Conservation (phyloP, 352 stramenopile species). For the Phytophthora syringae region DNA sequence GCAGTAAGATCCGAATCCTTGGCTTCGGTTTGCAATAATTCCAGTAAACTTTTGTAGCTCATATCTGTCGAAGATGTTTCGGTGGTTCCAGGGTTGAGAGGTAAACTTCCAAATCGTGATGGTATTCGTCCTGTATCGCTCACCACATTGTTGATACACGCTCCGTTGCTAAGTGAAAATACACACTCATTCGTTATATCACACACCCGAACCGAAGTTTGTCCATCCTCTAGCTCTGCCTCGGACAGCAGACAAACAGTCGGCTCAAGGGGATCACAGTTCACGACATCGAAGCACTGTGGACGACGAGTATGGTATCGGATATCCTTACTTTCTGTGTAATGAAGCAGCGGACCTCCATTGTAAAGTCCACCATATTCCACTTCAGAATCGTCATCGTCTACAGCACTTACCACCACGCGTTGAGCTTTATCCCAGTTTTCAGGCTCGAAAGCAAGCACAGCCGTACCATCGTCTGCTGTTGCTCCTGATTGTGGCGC, state of each 20-base stretch:
- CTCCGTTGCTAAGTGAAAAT: conserved; percentile 57
- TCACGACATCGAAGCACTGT: conserved; percentile 63
- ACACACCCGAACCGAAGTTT: conserved; percentile 49
- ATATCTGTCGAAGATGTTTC: conserved; percentile 8
- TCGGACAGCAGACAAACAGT: conserved; percentile 38
- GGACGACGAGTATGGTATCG: conserved; percentile 69
- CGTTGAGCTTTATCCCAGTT: conserved; percentile 62
- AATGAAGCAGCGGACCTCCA: conserved; percentile 63
- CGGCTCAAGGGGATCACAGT: conserved; percentile 46
- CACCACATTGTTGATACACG: conserved; percentile 43
- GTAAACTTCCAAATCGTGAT: conserved; percentile 43
- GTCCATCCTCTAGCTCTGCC: not conserved
- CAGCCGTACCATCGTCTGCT: conserved; percentile 1
- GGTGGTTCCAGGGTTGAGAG: conserved; percentile 37
- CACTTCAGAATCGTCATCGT: conserved; percentile 63
- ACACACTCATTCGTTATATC: conserved; percentile 51
- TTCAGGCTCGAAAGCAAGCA: conserved; percentile 46
- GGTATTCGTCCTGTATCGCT: conserved; percentile 16
- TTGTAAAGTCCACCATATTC: conserved; percentile 69
- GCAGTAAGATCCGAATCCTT: conserved; percentile 27
- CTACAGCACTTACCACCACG: conserved; percentile 54
- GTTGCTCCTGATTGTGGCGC: not conserved
- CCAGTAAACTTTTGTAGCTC: conserved; percentile 34
- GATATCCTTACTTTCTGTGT: conserved; percentile 59
- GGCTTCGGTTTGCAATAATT: conserved; percentile 33